These are phyloP conservation scores for Scheffersomyces spartinae DNA, from an alignment of 805 yeast genomes.

Conservation along the genomic window DNA sequence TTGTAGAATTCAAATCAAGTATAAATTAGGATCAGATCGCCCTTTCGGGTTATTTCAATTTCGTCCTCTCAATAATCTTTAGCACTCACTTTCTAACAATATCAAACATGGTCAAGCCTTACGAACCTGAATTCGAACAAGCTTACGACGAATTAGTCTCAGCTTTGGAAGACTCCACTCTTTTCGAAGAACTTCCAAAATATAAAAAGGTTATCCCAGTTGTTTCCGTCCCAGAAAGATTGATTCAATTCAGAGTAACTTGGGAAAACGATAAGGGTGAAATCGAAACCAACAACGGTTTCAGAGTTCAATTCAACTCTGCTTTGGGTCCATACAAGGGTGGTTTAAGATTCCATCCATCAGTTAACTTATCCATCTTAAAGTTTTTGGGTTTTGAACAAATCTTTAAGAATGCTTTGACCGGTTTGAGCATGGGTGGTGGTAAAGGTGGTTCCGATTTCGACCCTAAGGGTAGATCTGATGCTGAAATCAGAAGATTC, in stretches of 20 bases:
- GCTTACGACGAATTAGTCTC: conserved; percentile 89
- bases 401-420: conserved; percentile 94
- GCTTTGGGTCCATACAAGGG: conserved; percentile 99
- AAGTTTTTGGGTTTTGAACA: conserved; percentile 98
- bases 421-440: conserved; percentile 98
- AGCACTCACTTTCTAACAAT: too few species aligned
- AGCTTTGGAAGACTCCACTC: conserved; percentile 83
- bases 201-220: conserved; percentile 82
- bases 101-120: conserved; percentile 58
- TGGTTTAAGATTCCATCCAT: conserved; percentile 95
- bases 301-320: conserved; percentile 97
- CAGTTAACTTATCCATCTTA: conserved; percentile 88
- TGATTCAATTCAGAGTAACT: conserved; percentile 91
- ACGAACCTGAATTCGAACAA: conserved; percentile 98
- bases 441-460: conserved; percentile 99
- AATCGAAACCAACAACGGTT: conserved; percentile 91
- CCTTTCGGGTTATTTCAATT: too few species aligned
- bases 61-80: too few species aligned
- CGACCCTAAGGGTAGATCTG: conserved; percentile 92
- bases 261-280: conserved; percentile 96
- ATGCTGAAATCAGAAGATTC: conserved; percentile 92
- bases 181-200: conserved; percentile 82
- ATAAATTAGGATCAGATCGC: too few species aligned
- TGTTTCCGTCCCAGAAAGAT: conserved; percentile 90
- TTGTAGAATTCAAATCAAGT: too few species aligned